These are phyloP conservation scores for Cajanus cajan DNA, from an alignment of 306 rosid species.

Conservation along the genomic window DNA sequence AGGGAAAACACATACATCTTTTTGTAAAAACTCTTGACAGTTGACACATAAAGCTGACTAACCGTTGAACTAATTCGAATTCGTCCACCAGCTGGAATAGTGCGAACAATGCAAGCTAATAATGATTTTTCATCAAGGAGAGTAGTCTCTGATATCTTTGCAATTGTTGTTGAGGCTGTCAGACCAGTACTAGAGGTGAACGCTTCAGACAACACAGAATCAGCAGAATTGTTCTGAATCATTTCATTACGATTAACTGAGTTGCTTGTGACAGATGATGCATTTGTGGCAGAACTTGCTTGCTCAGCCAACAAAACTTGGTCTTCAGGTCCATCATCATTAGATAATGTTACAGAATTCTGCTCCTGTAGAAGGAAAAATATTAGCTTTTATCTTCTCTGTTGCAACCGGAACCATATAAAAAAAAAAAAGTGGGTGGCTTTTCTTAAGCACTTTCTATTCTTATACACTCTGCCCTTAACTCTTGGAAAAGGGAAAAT, in stretches of 20 bases:
- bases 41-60: conserved; percentile 36
- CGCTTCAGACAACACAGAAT: conserved; percentile 51
- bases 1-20: neutral
- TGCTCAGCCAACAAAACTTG: conserved; percentile 53
- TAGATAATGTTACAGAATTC: conserved; percentile 38
- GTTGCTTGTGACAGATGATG: conserved; percentile 46
- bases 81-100: conserved; percentile 93
- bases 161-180: conserved; percentile 33
- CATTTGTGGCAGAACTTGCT: conserved; percentile 49
- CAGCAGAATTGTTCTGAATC: conserved; percentile 39
- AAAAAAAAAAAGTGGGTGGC: neutral
- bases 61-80: conserved; percentile 89
- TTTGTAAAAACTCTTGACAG: neutral
- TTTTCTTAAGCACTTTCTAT: neutral
- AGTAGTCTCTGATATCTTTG: conserved; percentile 51
- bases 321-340: conserved; percentile 50
- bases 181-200: conserved; percentile 51
- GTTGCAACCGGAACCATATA: neutral
- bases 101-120: conserved; percentile 87
- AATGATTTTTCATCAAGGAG: conserved; percentile 87
- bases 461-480: conserved; percentile 39
- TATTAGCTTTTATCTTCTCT: conserved; percentile 10
- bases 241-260: conserved; percentile 50
- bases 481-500: conserved; percentile 42
- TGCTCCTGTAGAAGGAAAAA: conserved; percentile 48